These are phyloP conservation scores for Mortierella antarctica DNA, from an alignment of 192 early-diverging fungal genomes.

Conservation along the genomic window DNA sequence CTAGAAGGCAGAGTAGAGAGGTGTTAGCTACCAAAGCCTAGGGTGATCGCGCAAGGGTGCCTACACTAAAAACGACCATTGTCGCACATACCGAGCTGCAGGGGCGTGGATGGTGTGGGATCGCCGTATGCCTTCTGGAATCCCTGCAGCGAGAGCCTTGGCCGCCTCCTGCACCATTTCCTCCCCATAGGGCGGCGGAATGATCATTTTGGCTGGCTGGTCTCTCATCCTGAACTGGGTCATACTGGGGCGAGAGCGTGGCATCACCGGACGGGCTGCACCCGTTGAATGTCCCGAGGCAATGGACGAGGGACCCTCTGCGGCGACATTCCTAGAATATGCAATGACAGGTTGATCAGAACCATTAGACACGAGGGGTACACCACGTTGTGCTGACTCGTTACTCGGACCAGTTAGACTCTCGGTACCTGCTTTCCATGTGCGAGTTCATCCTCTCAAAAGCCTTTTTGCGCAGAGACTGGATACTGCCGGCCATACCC, in stretches of 20 bases:
- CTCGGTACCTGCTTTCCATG: constrained; percentile 7
- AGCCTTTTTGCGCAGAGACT: constrained; percentile 25
- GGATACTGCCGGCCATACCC: constrained; percentile 23
- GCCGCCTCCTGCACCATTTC: constrained; percentile 32
- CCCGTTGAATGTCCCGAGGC: not conserved
- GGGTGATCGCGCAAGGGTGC: too few species aligned
- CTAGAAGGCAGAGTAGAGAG: constrained; percentile 1
- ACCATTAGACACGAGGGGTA: too few species aligned
- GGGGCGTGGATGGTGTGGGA: not conserved
- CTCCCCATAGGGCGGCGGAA: constrained; percentile 41
- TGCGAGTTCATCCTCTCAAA: constrained; percentile 19
- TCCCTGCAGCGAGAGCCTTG: constrained; percentile 35
- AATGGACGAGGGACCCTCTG: too few species aligned
- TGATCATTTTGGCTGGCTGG: constrained; percentile 39
- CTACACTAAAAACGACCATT: too few species aligned
- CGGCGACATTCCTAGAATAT: too few species aligned
- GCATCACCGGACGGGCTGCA: constrained; percentile 21
- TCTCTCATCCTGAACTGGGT: constrained; percentile 26
- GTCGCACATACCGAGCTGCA: not conserved
- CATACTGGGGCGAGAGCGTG: constrained; percentile 29
- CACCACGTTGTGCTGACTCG: too few species aligned
- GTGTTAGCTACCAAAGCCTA: too few species aligned
- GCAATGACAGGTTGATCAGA: too few species aligned
- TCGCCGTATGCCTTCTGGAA: constrained; percentile 40
- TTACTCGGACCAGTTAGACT: too few species aligned